phyloP scores from a whole-genome alignment of 1,284 basidiomycete genomes.

The Irpex sp. region DNA sequence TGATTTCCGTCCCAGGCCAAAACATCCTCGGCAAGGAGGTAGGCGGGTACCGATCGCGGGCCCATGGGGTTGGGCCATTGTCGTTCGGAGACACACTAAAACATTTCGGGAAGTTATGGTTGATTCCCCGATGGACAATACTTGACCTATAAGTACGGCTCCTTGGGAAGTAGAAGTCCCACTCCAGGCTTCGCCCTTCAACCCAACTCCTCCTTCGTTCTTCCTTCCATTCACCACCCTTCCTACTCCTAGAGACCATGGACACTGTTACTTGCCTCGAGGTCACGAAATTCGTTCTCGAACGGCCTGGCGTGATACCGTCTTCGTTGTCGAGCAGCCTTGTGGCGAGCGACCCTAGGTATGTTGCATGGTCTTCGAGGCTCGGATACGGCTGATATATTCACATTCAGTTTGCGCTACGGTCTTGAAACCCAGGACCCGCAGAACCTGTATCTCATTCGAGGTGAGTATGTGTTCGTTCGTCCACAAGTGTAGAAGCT shows the following conservation, averaged over 20 bases:
- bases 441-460: slow-evolving; percentile 7
- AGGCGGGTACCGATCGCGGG: background rate
- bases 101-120: background rate
- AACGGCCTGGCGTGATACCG: background rate
- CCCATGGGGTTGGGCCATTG: background rate
- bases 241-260: background rate
- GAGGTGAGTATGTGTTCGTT: slow-evolving; percentile 3
- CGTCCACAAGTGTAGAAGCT: background rate
- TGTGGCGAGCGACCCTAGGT: background rate
- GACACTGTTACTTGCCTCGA: slow-evolving; percentile 7
- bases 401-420: background rate
- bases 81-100: background rate
- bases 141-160: background rate
- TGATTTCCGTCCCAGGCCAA: background rate
- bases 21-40: background rate
- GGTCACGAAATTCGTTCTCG: slow-evolving; percentile 10
- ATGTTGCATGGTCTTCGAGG: background rate
- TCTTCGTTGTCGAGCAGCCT: background rate
- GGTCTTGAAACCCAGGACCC: slow-evolving; percentile 7
- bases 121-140: background rate
- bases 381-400: background rate
- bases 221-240: background rate
- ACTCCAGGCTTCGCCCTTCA: background rate
- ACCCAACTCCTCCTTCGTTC: background rate
- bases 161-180: background rate